Base-by-base conservation (phyloP, 2,329 filamentous ascomycete species). In the Coniella vitis region DNA sequence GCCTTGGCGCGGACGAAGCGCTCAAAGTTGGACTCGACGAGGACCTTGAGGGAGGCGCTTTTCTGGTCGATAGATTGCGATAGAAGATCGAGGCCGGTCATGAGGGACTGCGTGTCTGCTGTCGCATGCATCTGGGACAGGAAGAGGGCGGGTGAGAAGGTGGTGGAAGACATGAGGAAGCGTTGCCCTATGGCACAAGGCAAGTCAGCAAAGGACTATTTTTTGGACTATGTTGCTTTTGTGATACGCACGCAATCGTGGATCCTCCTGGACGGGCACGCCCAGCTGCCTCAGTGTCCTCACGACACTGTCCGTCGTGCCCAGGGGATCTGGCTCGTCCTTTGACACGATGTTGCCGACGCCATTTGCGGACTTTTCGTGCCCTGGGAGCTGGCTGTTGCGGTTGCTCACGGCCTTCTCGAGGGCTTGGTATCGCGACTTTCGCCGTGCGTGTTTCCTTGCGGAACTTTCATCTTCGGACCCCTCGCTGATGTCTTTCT, bases 11-110 rank as follows among this genome's bases (percentile, higher is more conserved):
- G 86, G 48, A 98, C 93, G 70, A 98, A 98, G 56, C 91, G 86
- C 68, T 98, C 94, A 63, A 98, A 98, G 65, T 98, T 98, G 55
- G 88, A 91, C 66, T 98, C 93, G 20, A 98, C 93, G 16, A 98
- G 77, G 10, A 95, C 87, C 64, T 98, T 98, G 53, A 98, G 78
- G 4, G 90, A 96, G 0, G 91, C 93, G 0, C 91, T 96, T 67
- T 98, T 98, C 68, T 97, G 88, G 61, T 97, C 93, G 60, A 98
- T 98, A 1, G 91, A 96, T 54, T 81, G 80, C 16, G 90, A 93
- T 17, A 98, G 79, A 51, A 86, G 83, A 57, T 95, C 86, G 17
- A 98, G 78, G 3, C 93, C 94, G 42, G 80, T 75, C 12, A 95
- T 74, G 1, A 98, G 74, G 39, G 83, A 81, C 57, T 89, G 79